Percentiles rank a stretch among this genome's conserved stretches.
These are phyloP conservation scores for Thalassiosira profunda DNA, from an alignment of 108 stramenopile genomes.

Conservation along the genomic window DNA sequence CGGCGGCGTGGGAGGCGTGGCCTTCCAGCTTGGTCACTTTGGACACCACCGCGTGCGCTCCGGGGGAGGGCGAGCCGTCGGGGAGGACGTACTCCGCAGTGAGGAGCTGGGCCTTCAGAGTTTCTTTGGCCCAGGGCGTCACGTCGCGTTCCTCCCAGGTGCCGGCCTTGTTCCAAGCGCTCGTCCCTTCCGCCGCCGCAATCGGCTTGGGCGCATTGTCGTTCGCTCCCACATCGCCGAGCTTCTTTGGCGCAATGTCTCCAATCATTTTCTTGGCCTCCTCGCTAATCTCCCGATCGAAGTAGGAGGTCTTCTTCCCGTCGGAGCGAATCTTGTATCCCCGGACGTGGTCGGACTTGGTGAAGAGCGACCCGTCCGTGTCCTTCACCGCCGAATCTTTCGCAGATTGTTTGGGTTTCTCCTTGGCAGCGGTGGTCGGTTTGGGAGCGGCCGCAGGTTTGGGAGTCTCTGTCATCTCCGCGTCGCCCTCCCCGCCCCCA, in stretches of 20 bases:
- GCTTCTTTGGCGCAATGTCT: constrained; percentile 95
- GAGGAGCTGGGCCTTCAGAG: constrained; percentile 57
- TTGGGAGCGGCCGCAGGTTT: too few species aligned
- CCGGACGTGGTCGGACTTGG: constrained; percentile 83
- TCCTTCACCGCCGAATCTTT: constrained; percentile 1
- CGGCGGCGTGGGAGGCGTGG: constrained; percentile 85
- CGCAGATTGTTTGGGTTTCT: too few species aligned
- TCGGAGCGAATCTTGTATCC: constrained; percentile 96
- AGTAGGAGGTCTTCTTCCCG: constrained; percentile 96
- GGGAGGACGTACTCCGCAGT: constrained; percentile 65
- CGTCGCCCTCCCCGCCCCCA: background rate
- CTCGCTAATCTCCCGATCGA: constrained; percentile 95
- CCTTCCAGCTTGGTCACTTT: constrained; percentile 68
- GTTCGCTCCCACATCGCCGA: constrained; percentile 48
- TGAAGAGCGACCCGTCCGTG: constrained; percentile 46
- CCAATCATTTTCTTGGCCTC: constrained; percentile 93
- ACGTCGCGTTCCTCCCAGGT: constrained; percentile 96
- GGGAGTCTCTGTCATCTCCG: constrained; percentile 5
- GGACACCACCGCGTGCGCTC: constrained; percentile 46
- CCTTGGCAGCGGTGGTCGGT: constrained; percentile 4
- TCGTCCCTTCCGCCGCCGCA: constrained; percentile 31
- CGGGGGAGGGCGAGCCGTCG: constrained; percentile 70
- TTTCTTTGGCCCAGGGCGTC: constrained; percentile 85
- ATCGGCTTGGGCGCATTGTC: constrained; percentile 22
- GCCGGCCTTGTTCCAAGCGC: constrained; percentile 92